These are phyloP conservation scores for Toxicodendron radicans DNA, from an alignment of 345 rosid genomes.

Conservation along the genomic window DNA sequence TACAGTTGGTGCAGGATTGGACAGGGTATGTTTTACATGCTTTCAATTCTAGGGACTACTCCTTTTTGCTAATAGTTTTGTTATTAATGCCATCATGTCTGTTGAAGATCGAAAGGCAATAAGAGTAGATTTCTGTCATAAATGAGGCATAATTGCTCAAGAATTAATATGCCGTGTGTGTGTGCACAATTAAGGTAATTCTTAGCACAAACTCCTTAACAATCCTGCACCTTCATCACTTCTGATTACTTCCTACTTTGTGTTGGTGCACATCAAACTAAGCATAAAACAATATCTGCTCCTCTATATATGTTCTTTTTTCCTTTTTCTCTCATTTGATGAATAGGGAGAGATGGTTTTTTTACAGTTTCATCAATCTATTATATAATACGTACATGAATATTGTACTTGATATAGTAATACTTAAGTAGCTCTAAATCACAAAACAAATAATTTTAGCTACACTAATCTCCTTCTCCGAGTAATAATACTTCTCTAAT, in stretches of 20 bases:
- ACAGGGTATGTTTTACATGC: constrained; percentile 2
- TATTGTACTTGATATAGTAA: not conserved
- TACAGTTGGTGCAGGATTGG: not conserved
- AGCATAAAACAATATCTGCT: not conserved
- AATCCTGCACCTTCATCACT: not conserved
- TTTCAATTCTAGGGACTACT: constrained; percentile 7
- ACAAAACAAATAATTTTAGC: no score
- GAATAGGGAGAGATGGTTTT: not conserved
- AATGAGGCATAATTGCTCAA: not conserved
- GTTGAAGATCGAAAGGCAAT: not conserved
- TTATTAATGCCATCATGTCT: not conserved
- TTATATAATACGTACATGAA: not conserved
- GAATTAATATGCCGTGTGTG: not conserved
- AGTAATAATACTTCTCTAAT: no score
- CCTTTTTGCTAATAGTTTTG: not conserved
- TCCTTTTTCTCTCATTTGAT: not conserved
- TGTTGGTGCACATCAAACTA: not conserved
- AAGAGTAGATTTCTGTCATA: not conserved
- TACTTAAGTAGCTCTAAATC: no score
- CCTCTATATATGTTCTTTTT: no score
- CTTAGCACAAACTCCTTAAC: not conserved
- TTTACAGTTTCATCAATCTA: no score
- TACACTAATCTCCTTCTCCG: no score
- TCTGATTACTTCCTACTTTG: not conserved
- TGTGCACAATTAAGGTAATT: not conserved